Base-by-base conservation (phyloP, 2,329 filamentous ascomycete species). In the Clonostachys solani region DNA sequence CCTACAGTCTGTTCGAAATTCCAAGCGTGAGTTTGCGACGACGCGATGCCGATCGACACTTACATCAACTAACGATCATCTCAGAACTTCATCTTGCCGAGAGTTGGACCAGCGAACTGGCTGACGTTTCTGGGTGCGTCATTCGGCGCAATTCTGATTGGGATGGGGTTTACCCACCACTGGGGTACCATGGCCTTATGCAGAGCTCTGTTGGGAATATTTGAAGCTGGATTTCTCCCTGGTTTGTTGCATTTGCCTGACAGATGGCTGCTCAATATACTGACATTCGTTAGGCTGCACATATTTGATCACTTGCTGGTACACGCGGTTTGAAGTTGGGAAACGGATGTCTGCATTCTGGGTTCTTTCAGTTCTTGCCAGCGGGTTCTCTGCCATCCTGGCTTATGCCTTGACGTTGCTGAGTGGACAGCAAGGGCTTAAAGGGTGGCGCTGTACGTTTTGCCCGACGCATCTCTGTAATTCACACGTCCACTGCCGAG, bases 321-420 rank as follows among this genome's bases (percentile, higher is more conserved):
- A 87, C 54, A 80, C 75, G 52, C 71, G 83, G n/a, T 74, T 71
- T 7, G 84, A 87, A 52, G 81, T 86, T 42, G 83, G 82, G 36
- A 76, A 86, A 19, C 73, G 84, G 23, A 77, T 49, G 29, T 23
- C 37, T 36, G 40, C 56, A 12, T 61, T 61, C 44, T 60, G 62
- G 52, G 52, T 57, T 13, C 52, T 57, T 12, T 60, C 58, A n/a
- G 50, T 49, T 44, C 47, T 59, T 16, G 56, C 50, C 37, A 56
- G 56, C n/a, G 60, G 49, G 5, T 54, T 60, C 38, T 52, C 51
- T 10, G 59, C 57, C 0, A 50, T 58, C 9, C 40, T 57, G 15
- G 54, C 55, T 2, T 55, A 52, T 33, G 55, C 51, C 8, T 42
- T 57, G 18, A 61, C 64, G 12, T 64, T 68, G 9, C 61, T 75